Evolutionary conservation across 2,329 filamentous ascomycete genomes (phyloP).

Genomic region (Fusarium solani-melongenae): DNA sequence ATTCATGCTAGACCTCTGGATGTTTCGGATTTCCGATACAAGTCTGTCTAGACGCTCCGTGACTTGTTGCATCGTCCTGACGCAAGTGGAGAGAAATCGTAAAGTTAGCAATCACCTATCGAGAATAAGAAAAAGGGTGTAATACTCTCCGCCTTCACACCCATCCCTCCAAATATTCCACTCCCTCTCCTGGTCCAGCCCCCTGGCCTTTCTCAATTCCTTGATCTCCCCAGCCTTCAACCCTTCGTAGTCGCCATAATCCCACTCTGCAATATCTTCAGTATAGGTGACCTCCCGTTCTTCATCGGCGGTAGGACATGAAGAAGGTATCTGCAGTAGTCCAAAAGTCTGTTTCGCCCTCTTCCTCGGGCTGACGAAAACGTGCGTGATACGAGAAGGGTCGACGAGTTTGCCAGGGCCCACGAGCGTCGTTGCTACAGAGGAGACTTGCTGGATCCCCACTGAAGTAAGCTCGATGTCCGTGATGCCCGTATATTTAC

Average conservation of each 20-base stretch:
- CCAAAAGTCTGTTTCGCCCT: constrained; percentile 62
- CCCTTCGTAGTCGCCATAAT: constrained; percentile 73
- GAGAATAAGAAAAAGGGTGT: constrained; percentile 13
- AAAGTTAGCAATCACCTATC: neutral
- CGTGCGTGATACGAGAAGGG: constrained; percentile 56
- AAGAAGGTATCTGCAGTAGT: constrained; percentile 56
- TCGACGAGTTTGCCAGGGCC: constrained; percentile 63
- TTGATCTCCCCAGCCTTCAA: constrained; percentile 63
- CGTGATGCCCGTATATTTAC: constrained; percentile 5
- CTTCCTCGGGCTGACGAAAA: constrained; percentile 62
- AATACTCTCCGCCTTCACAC: constrained; percentile 65
- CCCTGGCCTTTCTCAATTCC: constrained; percentile 55
- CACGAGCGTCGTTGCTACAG: constrained; percentile 52
- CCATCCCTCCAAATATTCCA: constrained; percentile 71
- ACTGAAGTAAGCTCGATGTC: constrained; percentile 11
- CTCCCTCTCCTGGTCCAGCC: constrained; percentile 53
- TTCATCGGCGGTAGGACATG: constrained; percentile 37
- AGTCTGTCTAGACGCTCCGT: constrained; percentile 54
- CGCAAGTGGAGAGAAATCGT: constrained; percentile 20
- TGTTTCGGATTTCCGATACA: constrained; percentile 52
- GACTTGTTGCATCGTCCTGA: constrained; percentile 48
- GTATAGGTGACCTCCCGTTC: constrained; percentile 55
- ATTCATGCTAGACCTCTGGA: constrained; percentile 54
- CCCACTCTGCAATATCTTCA: constrained; percentile 68
- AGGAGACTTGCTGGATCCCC: constrained; percentile 8